Base-by-base conservation (phyloP, 2,329 filamentous ascomycete genomes). In the Talaromyces sp. region DNA sequence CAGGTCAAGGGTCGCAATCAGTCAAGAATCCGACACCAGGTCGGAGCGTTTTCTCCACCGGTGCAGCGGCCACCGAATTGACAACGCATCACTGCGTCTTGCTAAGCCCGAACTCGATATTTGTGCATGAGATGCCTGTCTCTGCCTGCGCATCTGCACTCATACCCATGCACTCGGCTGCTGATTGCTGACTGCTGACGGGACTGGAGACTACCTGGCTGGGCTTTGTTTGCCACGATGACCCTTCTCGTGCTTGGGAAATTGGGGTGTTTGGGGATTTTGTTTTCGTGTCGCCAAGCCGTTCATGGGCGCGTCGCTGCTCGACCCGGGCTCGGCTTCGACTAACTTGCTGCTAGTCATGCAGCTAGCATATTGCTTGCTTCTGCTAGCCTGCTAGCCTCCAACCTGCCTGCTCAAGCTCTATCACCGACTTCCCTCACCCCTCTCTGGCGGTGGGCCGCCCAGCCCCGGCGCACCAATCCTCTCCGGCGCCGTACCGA, bases 41-140 rank as follows among this genome's bases (percentile, higher is more conserved):
- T 31, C 30, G 50, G 50, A 53, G 30, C 50, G 50, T 30, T 28
- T 52, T 53, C 50, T 31, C 50, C 50, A 53, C 50, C 50, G 7
- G 27, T 31, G 50, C 50, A 53, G 82, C 81, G 79, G 82, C 79
- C 80, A 83, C 79, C 79, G 84, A 56, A 85, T 76, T 89, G 87
- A 86, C 88, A 90, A 85, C 87, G 87, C 88, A 90, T 89, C 87
- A 86, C 76, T 89, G 87, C 88, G 88, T 90, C 82, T 82, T 68
- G 66, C 68, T 65, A 64, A 53, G 28, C 50, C 50, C 50, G 31
- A 53, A 53, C 50, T 28, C 50, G 50, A 53, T 53, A 53, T 30
- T 53, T 53, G 50, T 53, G 50, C 50, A 31, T 53, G 27, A 30
- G 3, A 28, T n/a, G 50, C 27, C 27, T 31, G 50, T 31, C 50